These are phyloP conservation scores for Blastocystis sp. DNA, from an alignment of 352 stramenopile species.

Conservation along the genomic window DNA sequence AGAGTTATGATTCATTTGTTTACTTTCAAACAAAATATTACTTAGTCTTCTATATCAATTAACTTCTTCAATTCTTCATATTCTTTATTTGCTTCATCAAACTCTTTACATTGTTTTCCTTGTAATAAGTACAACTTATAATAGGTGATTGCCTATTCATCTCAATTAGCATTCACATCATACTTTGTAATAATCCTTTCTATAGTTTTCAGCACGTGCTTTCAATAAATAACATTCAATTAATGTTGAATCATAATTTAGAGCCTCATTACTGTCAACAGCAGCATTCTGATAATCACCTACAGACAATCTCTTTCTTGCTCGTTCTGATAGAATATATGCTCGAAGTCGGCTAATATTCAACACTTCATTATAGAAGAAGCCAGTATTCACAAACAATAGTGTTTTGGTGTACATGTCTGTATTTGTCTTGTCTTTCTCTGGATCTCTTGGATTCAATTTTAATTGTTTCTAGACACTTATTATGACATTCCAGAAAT, in stretches of 20 bases:
- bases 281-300: background rate
- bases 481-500: background rate
- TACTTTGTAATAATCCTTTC: slow-evolving; percentile 1
- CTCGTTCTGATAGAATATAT: slow-evolving; percentile 5
- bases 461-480: background rate
- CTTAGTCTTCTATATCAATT: slow-evolving; percentile 17
- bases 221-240: slow-evolving; percentile 37
- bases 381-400: slow-evolving; percentile 20
- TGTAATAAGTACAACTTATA: slow-evolving; percentile 4
- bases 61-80: slow-evolving; percentile 22
- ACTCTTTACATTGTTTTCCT: background rate
- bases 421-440: background rate
- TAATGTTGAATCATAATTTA: slow-evolving; percentile 27
- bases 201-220: background rate
- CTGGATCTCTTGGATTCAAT: background rate
- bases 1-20: background rate
- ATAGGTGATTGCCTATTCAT: background rate
- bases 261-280: slow-evolving; percentile 30
- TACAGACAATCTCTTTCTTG: background rate
- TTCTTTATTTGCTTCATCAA: background rate
- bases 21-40: background rate
- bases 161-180: background rate
- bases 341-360: background rate
- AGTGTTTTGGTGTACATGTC: background rate
- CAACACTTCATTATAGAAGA: slow-evolving; percentile 38